Percentiles rank a stretch among this genome's conserved stretches.
Conservation (phyloP, 495 filamentous ascomycete genomes). For the Umbilicaria muhlenbergii region DNA sequence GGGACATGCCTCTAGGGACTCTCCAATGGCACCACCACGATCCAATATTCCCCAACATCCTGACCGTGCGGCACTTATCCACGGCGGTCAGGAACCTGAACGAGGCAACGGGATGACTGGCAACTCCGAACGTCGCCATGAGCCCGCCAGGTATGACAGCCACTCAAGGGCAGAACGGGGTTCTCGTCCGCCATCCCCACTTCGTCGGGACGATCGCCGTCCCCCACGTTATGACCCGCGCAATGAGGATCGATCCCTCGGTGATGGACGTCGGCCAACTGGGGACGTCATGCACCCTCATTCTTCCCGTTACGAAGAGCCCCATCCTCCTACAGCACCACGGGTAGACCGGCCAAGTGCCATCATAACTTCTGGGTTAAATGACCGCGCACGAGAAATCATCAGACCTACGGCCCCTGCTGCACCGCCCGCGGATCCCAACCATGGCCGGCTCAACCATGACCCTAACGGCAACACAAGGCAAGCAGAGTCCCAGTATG, state of each 20-base stretch:
- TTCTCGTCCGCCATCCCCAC: constrained; percentile 11
- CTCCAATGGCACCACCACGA: constrained; percentile 9
- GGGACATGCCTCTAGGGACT: constrained; percentile 5
- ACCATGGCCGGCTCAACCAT: constrained; percentile 11
- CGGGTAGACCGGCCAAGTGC: constrained; percentile 6
- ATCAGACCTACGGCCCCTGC: constrained; percentile 3
- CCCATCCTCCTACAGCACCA: constrained; percentile 12
- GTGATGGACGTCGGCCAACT: constrained; percentile 3
- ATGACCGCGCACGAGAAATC: constrained; percentile 11
- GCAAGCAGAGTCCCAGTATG: constrained; percentile 14
- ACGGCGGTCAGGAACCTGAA: constrained; percentile 8
- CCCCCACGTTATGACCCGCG: constrained; percentile 5
- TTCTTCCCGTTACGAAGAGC: constrained; percentile 7
- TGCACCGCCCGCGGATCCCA: constrained; percentile 7
- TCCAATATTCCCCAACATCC: constrained; percentile 10
- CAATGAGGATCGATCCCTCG: constrained; percentile 7
- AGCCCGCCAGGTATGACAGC: constrained; percentile 4
- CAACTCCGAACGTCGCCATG: constrained; percentile 9
- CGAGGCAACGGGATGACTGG: background rate
- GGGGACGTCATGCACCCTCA: constrained; percentile 4
- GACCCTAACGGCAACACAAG: constrained; percentile 5
- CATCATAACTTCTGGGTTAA: background rate
- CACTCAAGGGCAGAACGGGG: constrained; percentile 4
- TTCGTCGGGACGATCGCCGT: constrained; percentile 10
- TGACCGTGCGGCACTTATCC: constrained; percentile 14